phyloP scores from a whole-genome alignment of 2,329 filamentous ascomycete genomes.

The Sarocladiaceae sp. region DNA sequence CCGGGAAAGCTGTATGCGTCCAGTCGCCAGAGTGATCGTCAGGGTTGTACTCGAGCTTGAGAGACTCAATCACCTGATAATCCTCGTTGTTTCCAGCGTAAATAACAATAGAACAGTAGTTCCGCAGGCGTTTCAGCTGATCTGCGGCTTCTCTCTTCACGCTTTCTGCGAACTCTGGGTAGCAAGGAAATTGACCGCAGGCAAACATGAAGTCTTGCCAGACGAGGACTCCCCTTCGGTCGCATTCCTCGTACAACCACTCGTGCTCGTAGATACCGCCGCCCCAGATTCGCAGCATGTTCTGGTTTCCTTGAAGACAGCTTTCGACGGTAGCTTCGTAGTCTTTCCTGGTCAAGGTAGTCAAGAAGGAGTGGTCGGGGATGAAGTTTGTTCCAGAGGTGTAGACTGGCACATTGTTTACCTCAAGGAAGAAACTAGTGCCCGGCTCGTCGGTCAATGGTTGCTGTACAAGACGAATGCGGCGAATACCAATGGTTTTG shows the following conservation, averaged over 20 bases:
- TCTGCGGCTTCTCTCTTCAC: constrained; percentile 55
- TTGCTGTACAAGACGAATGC: background rate
- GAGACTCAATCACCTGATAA: constrained; percentile 68
- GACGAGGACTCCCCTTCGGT: constrained; percentile 61
- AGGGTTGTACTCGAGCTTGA: constrained; percentile 63
- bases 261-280: constrained; percentile 66
- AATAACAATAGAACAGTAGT: constrained; percentile 63
- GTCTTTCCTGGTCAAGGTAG: background rate
- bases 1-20: constrained; percentile 71
- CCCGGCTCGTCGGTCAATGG: background rate
- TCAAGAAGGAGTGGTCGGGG: background rate
- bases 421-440: background rate
- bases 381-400: background rate
- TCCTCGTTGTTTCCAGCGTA: constrained; percentile 78
- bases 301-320: background rate
- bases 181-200: constrained; percentile 59
- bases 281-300: constrained; percentile 61
- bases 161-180: constrained; percentile 50
- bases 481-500: background rate
- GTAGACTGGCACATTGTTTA: background rate
- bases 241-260: constrained; percentile 61
- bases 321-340: background rate
- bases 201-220: constrained; percentile 72
- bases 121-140: constrained; percentile 53
- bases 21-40: constrained; percentile 43